Evolutionary conservation across 345 rosid genomes (phyloP).

Genomic region (Lepidium didymum): DNA sequence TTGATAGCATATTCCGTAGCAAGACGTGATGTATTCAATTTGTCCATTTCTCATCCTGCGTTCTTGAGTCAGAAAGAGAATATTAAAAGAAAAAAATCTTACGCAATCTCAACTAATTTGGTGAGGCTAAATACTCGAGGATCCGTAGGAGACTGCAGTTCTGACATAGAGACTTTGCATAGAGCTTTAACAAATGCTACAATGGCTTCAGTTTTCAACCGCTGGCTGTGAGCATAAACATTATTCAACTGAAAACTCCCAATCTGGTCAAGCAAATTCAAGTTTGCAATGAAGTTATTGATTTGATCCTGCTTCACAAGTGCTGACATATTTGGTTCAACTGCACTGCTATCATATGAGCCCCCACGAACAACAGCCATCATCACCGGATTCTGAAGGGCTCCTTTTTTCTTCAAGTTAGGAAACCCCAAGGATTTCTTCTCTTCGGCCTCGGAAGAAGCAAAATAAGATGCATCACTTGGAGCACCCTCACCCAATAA

Average conservation of each 20-base stretch:
- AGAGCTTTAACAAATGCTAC: slow-evolving; percentile 93
- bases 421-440: slow-evolving; percentile 56
- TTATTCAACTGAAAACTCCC: slow-evolving; percentile 89
- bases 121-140: slow-evolving; percentile 99
- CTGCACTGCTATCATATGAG: slow-evolving; percentile 75
- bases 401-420: slow-evolving; percentile 76
- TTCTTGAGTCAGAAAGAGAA: background rate
- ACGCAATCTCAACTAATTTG: slow-evolving; percentile 94
- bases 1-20: background rate
- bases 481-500: slow-evolving; percentile 97
- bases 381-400: slow-evolving; percentile 84
- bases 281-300: slow-evolving; percentile 65
- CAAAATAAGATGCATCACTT: slow-evolving; percentile 72
- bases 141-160: slow-evolving; percentile 95
- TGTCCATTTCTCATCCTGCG: slow-evolving; percentile 11
- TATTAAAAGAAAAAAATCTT: slow-evolving; percentile 32
- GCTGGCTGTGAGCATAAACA: slow-evolving; percentile 92
- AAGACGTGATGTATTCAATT: background rate
- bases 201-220: slow-evolving; percentile 87
- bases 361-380: slow-evolving; percentile 98
- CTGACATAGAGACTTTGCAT: slow-evolving; percentile 89
- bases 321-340: slow-evolving; percentile 56
- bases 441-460: slow-evolving; percentile 69
- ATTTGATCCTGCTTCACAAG: slow-evolving; percentile 77
- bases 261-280: slow-evolving; percentile 96